Evolutionary conservation across 768 basidiomycete genomes (phyloP), one percentile per base, ranked within the genome.

Genomic region (Psilocybe cyanescens): DNA sequence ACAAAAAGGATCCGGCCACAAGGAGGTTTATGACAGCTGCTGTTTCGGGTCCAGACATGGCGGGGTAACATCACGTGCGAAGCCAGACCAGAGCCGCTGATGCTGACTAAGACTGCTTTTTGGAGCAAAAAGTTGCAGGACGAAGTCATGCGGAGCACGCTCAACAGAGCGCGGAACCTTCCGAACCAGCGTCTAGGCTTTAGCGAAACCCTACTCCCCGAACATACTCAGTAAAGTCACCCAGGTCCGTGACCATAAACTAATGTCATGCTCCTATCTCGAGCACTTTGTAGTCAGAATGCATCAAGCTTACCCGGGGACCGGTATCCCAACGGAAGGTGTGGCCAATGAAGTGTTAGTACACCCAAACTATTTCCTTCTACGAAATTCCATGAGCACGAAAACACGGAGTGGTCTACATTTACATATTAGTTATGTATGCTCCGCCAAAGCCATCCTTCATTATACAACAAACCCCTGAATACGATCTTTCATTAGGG

Each of bases 381-480:
- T 5, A 16, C 41, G 41, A 7, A 11, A n/a, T n/a, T 44, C 41
- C 14, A 12, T 8, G n/a, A 12, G n/a, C n/a, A 12, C 5, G 41
- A 5, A 5, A n/a, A 12, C 14, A 16, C 9, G 14, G 8, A 11
- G n/a, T n/a, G n/a, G 11, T 16, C n/a, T 44, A 44, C 37, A 39
- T 44, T 14, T 11, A 44, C 8, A 14, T 12, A 12, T 44, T 44
- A n/a, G 41, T 12, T 44, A n/a, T 5, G 11, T 3, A 37, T 49
- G 35, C 33, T 49, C 47, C 19, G 33, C 35, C 16, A 33, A 47
- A 37, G 14, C 39, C 12, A 30, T 29, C 16, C 51, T 53, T 53
- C 24, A 54, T 62, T 63, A 71, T 3, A 71, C 67, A 0, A 71
- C 68, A 46, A 61, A 66, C 11, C 70, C 70, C 70, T 71, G 47